phyloP scores from a whole-genome alignment of 2,329 filamentous ascomycete genomes.

The Trichoderma afroharzianum region DNA sequence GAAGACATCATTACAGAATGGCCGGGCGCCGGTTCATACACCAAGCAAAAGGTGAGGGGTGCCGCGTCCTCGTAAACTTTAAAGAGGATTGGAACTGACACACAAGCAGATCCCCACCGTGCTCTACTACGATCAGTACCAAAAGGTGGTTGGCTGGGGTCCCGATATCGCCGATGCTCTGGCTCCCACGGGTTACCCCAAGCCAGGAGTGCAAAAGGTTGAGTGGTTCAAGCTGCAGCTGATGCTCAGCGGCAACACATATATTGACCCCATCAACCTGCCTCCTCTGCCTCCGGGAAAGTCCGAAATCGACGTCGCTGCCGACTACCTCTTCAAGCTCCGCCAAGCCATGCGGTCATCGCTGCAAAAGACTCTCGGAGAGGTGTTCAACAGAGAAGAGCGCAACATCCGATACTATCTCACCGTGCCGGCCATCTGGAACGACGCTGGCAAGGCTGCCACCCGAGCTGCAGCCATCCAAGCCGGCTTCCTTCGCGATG shows the following conservation, averaged over 20 bases:
- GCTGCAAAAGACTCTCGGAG: conserved; percentile 91
- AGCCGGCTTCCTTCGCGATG: conserved; percentile 91
- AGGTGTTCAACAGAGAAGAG: conserved; percentile 97
- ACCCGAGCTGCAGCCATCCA: conserved; percentile 95
- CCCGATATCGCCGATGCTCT: conserved; percentile 96
- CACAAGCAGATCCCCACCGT: conserved; percentile 85
- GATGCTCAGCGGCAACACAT: conserved; percentile 97
- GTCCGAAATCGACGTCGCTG: conserved; percentile 98
- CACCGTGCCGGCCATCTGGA: conserved; percentile 99
- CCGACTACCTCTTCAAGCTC: conserved; percentile 97
- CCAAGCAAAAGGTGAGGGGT: conserved; percentile 86
- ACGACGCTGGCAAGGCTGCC: conserved; percentile 95
- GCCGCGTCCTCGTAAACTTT: neutral
- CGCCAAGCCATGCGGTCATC: conserved; percentile 95
- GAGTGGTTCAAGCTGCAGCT: conserved; percentile 99
- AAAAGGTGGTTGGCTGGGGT: conserved; percentile 99
- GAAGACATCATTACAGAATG: conserved; percentile 99
- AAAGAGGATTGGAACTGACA: neutral
- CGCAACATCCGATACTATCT: conserved; percentile 97
- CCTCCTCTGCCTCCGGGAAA: conserved; percentile 95
- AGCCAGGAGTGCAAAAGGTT: conserved; percentile 96
- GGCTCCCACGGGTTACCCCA: conserved; percentile 94
- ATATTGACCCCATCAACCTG: conserved; percentile 98
- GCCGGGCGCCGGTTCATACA: conserved; percentile 95
- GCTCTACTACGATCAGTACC: conserved; percentile 99